phyloP scores from a whole-genome alignment of 2,329 filamentous ascomycete species.

The Ramichloridium luteum region DNA sequence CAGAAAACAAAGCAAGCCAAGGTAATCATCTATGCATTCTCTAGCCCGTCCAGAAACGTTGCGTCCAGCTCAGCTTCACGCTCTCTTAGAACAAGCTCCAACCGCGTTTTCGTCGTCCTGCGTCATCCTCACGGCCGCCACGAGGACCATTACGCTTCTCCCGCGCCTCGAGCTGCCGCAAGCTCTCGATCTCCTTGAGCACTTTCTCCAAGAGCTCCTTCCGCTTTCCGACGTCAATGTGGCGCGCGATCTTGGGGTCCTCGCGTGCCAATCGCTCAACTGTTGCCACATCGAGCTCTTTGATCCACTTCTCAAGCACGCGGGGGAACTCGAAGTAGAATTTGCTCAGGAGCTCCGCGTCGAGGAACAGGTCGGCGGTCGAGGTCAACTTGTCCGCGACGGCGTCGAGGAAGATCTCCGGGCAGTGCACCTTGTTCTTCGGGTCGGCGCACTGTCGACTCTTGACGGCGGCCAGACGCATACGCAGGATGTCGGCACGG shows the following conservation, averaged over 20 bases:
- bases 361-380: conserved; percentile 91
- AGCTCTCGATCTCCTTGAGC: conserved; percentile 85
- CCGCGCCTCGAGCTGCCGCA: conserved; percentile 69
- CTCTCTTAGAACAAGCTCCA: conserved; percentile 23
- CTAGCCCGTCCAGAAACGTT: background rate
- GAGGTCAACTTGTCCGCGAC: conserved; percentile 89
- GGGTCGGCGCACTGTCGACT: conserved; percentile 75
- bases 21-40: conserved; percentile 4
- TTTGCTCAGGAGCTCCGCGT: conserved; percentile 90
- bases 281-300: conserved; percentile 55
- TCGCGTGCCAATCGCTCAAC: conserved; percentile 86
- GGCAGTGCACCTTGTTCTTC: conserved; percentile 92
- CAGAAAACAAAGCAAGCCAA: too few relatives aligned
- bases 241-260: conserved; percentile 76
- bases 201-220: conserved; percentile 92
- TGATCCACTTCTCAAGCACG: conserved; percentile 76
- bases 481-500: conserved; percentile 76
- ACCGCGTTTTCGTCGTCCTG: conserved; percentile 19
- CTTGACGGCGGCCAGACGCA: conserved; percentile 78
- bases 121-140: conserved; percentile 22
- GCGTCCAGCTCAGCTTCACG: conserved; percentile 1
- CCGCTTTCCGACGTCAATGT: conserved; percentile 80
- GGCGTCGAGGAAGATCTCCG: conserved; percentile 94
- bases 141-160: conserved; percentile 44
- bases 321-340: conserved; percentile 96